These are phyloP conservation scores for Lonicera japonica DNA, from an alignment of 129 eudicot species.

Conservation along the genomic window DNA sequence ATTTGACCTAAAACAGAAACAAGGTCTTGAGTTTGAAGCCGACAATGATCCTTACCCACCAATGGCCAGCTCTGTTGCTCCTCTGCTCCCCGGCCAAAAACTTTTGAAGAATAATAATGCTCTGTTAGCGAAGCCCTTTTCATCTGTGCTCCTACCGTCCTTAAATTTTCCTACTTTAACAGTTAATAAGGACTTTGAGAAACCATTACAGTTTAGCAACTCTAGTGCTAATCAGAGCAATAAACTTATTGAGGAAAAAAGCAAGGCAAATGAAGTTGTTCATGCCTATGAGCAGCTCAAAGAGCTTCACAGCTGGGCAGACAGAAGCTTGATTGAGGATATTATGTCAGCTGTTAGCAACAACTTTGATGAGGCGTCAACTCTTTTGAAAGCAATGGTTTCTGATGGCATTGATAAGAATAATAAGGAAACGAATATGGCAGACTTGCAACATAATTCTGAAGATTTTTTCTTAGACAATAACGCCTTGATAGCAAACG, in stretches of 20 bases:
- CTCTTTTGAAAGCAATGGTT: slow-evolving; percentile 50
- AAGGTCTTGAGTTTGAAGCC: slow-evolving; percentile 17
- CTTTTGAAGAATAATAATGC: slow-evolving; percentile 20
- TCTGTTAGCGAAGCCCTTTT: slow-evolving; percentile 36
- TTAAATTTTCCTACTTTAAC: slow-evolving; percentile 24
- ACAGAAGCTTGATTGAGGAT: slow-evolving; percentile 59
- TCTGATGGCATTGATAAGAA: slow-evolving; percentile 18
- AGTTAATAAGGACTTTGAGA: slow-evolving; percentile 3
- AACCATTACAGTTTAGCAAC: slow-evolving; percentile 10
- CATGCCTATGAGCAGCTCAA: slow-evolving; percentile 38
- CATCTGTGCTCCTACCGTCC: slow-evolving; percentile 42
- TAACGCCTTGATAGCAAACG: too few species aligned
- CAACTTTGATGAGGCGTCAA: slow-evolving; percentile 48
- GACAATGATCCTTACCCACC: slow-evolving; percentile 55
- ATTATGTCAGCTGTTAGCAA: slow-evolving; percentile 58
- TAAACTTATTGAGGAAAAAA: slow-evolving; percentile 4
- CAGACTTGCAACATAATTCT: slow-evolving; percentile 2
- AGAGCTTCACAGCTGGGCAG: slow-evolving; percentile 68
- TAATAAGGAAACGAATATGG: slow-evolving; percentile 18
- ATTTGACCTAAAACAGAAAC: slow-evolving; percentile 55
- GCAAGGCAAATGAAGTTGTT: slow-evolving; percentile 1
- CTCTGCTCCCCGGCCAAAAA: slow-evolving; percentile 11
- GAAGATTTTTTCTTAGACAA: slow-evolving; percentile 15
- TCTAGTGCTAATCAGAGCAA: slow-evolving; percentile 12
- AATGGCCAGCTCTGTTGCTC: slow-evolving; percentile 27